phyloP scores from a whole-genome alignment of 1,139 yeast genomes.

The Protomyces gravidus region DNA sequence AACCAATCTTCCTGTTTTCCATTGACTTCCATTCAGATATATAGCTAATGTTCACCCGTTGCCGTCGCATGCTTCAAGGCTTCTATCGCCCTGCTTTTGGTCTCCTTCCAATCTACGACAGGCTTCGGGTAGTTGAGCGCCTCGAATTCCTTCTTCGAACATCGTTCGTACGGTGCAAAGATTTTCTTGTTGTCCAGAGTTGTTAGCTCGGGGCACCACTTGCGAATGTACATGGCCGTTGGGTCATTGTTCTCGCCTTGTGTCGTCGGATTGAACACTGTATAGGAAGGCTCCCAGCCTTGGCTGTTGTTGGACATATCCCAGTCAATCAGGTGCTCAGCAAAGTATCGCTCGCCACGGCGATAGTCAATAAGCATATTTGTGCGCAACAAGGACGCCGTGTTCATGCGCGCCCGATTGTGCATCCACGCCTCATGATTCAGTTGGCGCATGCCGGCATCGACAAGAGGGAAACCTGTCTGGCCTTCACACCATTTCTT shows the following conservation, averaged over 20 bases:
- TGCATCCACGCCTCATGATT: constrained; percentile 52
- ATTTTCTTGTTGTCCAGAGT: constrained; percentile 40
- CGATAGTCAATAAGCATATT: constrained; percentile 55
- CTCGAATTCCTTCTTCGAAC: constrained; percentile 32
- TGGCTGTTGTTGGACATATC: constrained; percentile 55
- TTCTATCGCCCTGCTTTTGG: constrained; percentile 24
- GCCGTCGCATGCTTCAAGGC: constrained; percentile 18
- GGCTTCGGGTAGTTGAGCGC: constrained; percentile 47
- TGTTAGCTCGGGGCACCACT: constrained; percentile 52
- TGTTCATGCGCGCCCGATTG: constrained; percentile 54
- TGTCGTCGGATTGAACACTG: constrained; percentile 52
- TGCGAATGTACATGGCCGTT: constrained; percentile 47
- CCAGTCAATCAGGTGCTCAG: constrained; percentile 49
- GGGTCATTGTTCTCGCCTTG: constrained; percentile 52
- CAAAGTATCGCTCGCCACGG: constrained; percentile 52
- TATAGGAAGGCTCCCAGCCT: constrained; percentile 59
- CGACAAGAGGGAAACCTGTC: constrained; percentile 56
- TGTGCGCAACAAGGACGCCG: constrained; percentile 52
- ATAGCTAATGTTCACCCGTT: constrained; percentile 4
- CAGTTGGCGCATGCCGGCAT: constrained; percentile 55
- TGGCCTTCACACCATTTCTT: constrained; percentile 51
- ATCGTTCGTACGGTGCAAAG: constrained; percentile 44
- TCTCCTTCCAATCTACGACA: constrained; percentile 40
- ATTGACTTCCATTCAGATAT: not conserved
- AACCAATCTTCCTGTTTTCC: not conserved